Base-by-base conservation (phyloP, 345 rosid species). In the Acer yangbiense region DNA sequence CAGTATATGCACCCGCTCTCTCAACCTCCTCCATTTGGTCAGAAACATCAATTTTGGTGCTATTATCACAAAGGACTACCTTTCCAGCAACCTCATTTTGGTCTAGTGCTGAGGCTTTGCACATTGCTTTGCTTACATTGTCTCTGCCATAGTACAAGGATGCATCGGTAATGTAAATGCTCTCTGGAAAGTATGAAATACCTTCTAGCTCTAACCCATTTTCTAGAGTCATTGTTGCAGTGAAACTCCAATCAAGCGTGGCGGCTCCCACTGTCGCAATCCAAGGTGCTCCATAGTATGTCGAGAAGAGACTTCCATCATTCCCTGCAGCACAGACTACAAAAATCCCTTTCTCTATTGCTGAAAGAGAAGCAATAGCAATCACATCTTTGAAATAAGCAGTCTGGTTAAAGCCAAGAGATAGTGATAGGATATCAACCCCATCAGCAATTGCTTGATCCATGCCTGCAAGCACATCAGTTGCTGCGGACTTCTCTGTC, bases 391-490 rank as follows among this genome's bases (percentile, higher is more conserved):
- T 25, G 68, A 72, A 84, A 77, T 82, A 84, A 1, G 83, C 83
- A 21, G 79, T 20, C 2, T n/a, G 80, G 2, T 18, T 10, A 43
- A 92, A 74, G 17, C 92, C 93, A 0, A 92, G 60, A 13, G 93
- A 92, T 7, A 90, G 2, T 9, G 94, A 90, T 78, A 90, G 75
- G 50, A 92, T 73, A 72, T 90, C 89, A 6, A 90, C 90, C 54
- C 94, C 88, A 77, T 92, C 94, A 43, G 83, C 87, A 44, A 88
- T 85, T n/a, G 94, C 94, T 72, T 87, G 90, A 79, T 92, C 97
- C 82, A 90, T 88, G n/a, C 87, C 90, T 9, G 91, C 93, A 20
- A 92, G 85, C n/a, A 90, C 89, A 67, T 92, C 90, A 2, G 75
- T 86, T 14, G 91, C 73, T 27, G 84, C 82, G 0, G 27, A 43